Evolutionary conservation across 257 asterid genomes (phyloP).

Genomic region (Anisodus tanguticus): DNA sequence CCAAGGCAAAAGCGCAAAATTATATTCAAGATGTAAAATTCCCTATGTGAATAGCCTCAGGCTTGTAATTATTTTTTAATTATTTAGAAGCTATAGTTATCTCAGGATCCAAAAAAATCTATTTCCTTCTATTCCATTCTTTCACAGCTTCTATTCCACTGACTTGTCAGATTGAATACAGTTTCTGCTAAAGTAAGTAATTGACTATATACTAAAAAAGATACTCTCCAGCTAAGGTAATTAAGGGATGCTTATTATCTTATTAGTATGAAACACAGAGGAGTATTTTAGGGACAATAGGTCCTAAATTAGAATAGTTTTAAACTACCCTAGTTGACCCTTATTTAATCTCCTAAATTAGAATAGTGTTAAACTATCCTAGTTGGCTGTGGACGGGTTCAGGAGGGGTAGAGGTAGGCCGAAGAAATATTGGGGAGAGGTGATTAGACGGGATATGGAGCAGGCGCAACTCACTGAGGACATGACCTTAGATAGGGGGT

Average conservation of each 20-base stretch:
- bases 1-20: conserved; percentile 64
- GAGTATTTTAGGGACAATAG: conserved; percentile 23
- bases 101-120: conserved; percentile 92
- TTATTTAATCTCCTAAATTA: background rate
- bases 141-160: conserved; percentile 88
- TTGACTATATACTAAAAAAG: conserved; percentile 20
- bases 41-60: conserved; percentile 29
- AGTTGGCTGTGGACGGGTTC: too few relatives aligned
- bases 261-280: background rate
- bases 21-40: conserved; percentile 46
- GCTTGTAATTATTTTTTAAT: conserved; percentile 33
- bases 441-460: too few relatives aligned
- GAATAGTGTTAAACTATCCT: too few relatives aligned
- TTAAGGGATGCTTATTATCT: conserved; percentile 15
- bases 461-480: too few relatives aligned
- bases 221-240: conserved; percentile 36
- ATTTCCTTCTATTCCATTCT: conserved; percentile 86
- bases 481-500: too few relatives aligned
- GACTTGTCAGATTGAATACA: conserved; percentile 79
- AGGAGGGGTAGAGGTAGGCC: too few relatives aligned
- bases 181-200: conserved; percentile 19
- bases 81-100: conserved; percentile 54
- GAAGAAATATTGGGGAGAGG: too few relatives aligned
- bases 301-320: background rate
- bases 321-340: background rate